phyloP scores from a whole-genome alignment of 2,329 filamentous ascomycete genomes.

The Apiospora aurea region DNA sequence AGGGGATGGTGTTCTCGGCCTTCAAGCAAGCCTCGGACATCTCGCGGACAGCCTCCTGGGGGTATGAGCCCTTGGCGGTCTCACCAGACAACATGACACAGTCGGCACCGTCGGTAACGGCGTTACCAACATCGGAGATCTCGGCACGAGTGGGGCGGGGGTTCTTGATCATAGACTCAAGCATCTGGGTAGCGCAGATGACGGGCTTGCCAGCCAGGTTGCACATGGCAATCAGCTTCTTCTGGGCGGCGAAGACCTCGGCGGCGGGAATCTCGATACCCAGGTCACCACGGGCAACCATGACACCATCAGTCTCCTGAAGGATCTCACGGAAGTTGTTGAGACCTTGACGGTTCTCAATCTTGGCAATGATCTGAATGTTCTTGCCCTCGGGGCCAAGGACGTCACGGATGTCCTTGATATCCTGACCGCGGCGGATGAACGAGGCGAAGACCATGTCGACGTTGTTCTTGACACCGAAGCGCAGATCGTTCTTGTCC shows the following conservation, averaged over 20 bases:
- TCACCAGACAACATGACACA: constrained; percentile 99
- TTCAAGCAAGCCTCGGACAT: constrained; percentile 98
- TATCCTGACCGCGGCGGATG: constrained; percentile 93
- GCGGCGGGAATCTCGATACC: constrained; percentile 99
- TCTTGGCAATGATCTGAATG: constrained; percentile 99
- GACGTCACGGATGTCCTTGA: constrained; percentile 87
- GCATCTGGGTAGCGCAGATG: constrained; percentile 99
- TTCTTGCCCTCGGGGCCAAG: constrained; percentile 91
- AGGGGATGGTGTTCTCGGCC: constrained; percentile 96
- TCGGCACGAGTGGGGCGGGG: constrained; percentile 96
- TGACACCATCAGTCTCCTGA: constrained; percentile 95
- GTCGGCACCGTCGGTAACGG: constrained; percentile 95
- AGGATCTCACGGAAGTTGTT: constrained; percentile 99
- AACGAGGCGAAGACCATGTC: constrained; percentile 99
- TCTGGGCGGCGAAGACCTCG: constrained; percentile 98
- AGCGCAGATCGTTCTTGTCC: constrained; percentile 91
- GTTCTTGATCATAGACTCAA: constrained; percentile 99
- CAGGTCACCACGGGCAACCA: constrained; percentile 98
- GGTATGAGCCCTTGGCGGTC: constrained; percentile 98
- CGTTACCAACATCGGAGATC: constrained; percentile 98
- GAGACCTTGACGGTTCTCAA: constrained; percentile 99
- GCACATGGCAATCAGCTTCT: constrained; percentile 99
- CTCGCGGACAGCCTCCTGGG: constrained; percentile 89
- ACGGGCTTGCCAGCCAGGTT: constrained; percentile 98
- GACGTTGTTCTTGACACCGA: constrained; percentile 97